A percentile compares a stretch with the other conserved stretches of the same genome.
These are phyloP conservation scores for Candida anglica DNA, from an alignment of 805 yeast species.

Conservation along the genomic window DNA sequence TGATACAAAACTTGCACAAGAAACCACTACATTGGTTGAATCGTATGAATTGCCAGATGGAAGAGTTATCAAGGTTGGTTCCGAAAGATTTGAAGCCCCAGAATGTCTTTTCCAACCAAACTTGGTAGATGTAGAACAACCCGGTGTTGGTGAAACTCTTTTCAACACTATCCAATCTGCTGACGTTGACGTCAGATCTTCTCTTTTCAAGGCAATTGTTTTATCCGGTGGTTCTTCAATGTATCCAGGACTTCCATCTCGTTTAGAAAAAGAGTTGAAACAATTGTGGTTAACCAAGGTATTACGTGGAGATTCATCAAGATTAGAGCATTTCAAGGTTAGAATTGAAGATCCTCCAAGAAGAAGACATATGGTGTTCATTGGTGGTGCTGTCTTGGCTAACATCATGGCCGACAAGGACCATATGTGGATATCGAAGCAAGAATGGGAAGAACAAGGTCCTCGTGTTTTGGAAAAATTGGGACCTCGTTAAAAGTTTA, in stretches of 20 bases:
- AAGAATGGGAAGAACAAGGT: slow-evolving; percentile 98
- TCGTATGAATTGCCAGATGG: slow-evolving; percentile 95
- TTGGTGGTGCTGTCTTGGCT: slow-evolving; percentile 98
- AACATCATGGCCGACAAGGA: slow-evolving; percentile 98
- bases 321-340: slow-evolving; percentile 89
- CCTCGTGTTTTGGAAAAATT: slow-evolving; percentile 78
- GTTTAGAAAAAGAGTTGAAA: slow-evolving; percentile 92
- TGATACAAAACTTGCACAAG: slow-evolving; percentile 82
- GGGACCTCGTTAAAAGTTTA: slow-evolving; percentile 87
- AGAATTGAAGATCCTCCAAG: slow-evolving; percentile 98
- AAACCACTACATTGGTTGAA: slow-evolving; percentile 93
- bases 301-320: slow-evolving; percentile 77
- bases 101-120: slow-evolving; percentile 96
- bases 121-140: slow-evolving; percentile 92
- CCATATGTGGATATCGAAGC: slow-evolving; percentile 95
- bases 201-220: slow-evolving; percentile 87
- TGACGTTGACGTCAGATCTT: slow-evolving; percentile 87
- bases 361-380: slow-evolving; percentile 97
- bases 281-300: slow-evolving; percentile 93
- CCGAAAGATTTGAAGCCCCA: slow-evolving; percentile 95
- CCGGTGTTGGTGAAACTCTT: slow-evolving; percentile 90
- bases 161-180: slow-evolving; percentile 93
- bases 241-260: slow-evolving; percentile 97
- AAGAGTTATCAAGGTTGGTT: slow-evolving; percentile 86
- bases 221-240: slow-evolving; percentile 96